A percentile compares a stretch with the other conserved stretches of the same genome.
Conservation (phyloP, 1,139 yeast genomes). For the Cylindricascospora bacillispora region DNA sequence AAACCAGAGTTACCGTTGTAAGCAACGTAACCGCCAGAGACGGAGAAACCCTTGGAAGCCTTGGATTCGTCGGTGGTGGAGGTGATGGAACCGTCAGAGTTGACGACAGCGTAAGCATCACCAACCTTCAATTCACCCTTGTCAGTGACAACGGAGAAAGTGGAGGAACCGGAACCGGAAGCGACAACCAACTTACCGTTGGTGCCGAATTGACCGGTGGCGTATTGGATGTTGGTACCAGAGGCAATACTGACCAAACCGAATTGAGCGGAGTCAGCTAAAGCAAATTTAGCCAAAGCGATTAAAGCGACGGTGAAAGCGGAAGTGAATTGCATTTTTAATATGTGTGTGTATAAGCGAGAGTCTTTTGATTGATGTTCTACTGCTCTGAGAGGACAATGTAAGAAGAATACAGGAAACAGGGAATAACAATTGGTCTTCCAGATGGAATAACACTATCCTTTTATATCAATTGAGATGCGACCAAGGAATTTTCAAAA, state of each 20-base stretch:
- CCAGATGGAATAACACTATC: too few relatives aligned
- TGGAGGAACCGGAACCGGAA: constrained; percentile 3
- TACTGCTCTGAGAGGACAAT: too few relatives aligned
- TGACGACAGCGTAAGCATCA: constrained; percentile 14
- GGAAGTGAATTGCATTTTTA: constrained; percentile 10
- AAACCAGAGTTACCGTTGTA: constrained; percentile 18
- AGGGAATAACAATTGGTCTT: too few relatives aligned
- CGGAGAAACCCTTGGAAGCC: constrained; percentile 23
- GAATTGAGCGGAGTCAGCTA: constrained; percentile 26
- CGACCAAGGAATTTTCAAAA: too few relatives aligned
- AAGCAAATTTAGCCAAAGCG: constrained; percentile 15
- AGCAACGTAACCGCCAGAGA: constrained; percentile 17
- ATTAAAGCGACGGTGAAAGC: constrained; percentile 9
- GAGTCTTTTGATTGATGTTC: too few relatives aligned
- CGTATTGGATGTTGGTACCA: constrained; percentile 25
- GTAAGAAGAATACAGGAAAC: too few relatives aligned
- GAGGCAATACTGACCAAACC: constrained; percentile 24
- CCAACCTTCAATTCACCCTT: constrained; percentile 22
- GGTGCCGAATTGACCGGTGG: constrained; percentile 8
- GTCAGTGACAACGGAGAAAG: constrained; percentile 20
- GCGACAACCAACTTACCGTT: constrained; percentile 12
- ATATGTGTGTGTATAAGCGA: neutral
- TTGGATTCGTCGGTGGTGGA: constrained; percentile 10
- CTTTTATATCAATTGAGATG: too few relatives aligned
- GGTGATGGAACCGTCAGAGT: constrained; percentile 10